Conservation (phyloP, 2,329 filamentous ascomycete genomes). For the Aspergillus arachidicola region DNA sequence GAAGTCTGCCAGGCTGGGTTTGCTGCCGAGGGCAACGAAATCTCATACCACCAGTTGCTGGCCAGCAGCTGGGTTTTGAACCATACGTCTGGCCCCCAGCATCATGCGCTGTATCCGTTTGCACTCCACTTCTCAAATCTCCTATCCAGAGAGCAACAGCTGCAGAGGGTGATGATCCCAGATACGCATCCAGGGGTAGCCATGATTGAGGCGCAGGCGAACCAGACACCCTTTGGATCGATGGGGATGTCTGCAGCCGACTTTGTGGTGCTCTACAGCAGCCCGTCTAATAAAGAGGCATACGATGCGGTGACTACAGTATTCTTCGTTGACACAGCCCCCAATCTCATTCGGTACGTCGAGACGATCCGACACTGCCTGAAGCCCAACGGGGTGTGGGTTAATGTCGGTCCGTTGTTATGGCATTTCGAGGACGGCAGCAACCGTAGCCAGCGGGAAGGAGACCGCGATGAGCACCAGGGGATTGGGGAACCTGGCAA, state of each 20-base stretch:
- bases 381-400: conserved; percentile 74
- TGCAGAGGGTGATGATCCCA: conserved; percentile 73
- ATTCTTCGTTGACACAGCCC: conserved; percentile 97
- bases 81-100: conserved; percentile 57
- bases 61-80: conserved; percentile 67
- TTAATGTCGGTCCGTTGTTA: conserved; percentile 87
- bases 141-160: conserved; percentile 69
- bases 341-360: conserved; percentile 88
- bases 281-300: conserved; percentile 58
- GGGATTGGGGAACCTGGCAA: conserved; percentile 88
- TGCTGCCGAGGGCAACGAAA: conserved; percentile 84
- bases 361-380: conserved; percentile 80
- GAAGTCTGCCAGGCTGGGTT: conserved; percentile 77
- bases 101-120: conserved; percentile 82
- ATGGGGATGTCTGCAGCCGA: conserved; percentile 96
- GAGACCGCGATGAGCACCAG: conserved; percentile 28
- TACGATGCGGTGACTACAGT: conserved; percentile 87
- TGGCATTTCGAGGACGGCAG: conserved; percentile 85
- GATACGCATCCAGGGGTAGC: conserved; percentile 72
- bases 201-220: conserved; percentile 46
- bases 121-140: conserved; percentile 88
- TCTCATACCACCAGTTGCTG: conserved; percentile 94
- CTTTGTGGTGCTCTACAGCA: conserved; percentile 82
- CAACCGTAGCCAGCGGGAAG: conserved; percentile 25
- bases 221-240: conserved; percentile 53